phyloP scores from a whole-genome alignment of 2,329 filamentous ascomycete genomes.

The Rutstroemia sydowiana region DNA sequence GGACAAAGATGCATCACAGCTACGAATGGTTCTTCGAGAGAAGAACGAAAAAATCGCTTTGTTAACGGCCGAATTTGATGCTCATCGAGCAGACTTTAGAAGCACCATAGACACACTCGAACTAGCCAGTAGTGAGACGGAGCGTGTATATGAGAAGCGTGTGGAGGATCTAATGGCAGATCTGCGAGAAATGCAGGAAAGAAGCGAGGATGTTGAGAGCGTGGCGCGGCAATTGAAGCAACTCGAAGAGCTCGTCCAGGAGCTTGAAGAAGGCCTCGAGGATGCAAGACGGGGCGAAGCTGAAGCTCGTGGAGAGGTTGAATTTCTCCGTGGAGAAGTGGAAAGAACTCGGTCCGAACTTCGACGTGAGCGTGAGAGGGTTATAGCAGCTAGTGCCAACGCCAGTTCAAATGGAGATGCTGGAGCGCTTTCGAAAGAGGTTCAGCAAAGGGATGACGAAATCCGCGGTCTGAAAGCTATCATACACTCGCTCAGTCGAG shows the following conservation, averaged over 20 bases:
- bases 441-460: conserved; percentile 94
- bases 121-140: conserved; percentile 89
- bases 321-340: conserved; percentile 90
- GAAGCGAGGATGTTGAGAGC: conserved; percentile 81
- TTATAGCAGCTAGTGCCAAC: conserved; percentile 46
- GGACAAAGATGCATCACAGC: conserved; percentile 66
- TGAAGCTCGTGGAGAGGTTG: conserved; percentile 90
- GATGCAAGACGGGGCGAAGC: conserved; percentile 91
- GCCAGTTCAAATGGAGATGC: conserved; percentile 34
- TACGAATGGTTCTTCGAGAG: conserved; percentile 78
- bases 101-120: conserved; percentile 96
- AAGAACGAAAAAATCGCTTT: conserved; percentile 96
- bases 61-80: conserved; percentile 90
- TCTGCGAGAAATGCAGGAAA: conserved; percentile 71
- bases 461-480: conserved; percentile 96
- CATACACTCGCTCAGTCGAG: conserved; percentile 87
- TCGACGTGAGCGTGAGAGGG: conserved; percentile 79
- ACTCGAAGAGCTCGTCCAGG: conserved; percentile 90
- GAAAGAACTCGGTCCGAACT: conserved; percentile 85
- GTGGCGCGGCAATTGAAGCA: conserved; percentile 90
- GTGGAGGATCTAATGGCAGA: conserved; percentile 81
- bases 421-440: conserved; percentile 56
- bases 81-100: conserved; percentile 88
- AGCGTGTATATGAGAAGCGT: conserved; percentile 90
- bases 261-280: conserved; percentile 92